Evolutionary conservation across 768 basidiomycete genomes (phyloP).

Genomic region (Pleurotus ostreatus): DNA sequence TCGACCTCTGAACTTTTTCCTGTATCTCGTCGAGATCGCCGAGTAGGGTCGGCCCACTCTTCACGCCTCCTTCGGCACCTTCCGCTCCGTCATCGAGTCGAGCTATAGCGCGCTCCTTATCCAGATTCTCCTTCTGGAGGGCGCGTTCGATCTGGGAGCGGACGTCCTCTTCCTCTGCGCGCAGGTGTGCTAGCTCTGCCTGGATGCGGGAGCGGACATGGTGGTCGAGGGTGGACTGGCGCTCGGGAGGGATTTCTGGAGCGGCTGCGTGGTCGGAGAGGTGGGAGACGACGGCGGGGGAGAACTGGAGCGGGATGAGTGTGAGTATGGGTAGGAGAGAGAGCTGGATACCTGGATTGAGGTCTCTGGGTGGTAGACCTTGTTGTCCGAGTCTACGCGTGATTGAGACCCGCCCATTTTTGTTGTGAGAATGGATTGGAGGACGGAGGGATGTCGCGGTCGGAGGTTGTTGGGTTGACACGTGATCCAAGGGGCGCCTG

Average conservation of each 20-base stretch:
- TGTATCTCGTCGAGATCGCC: constrained; percentile 76
- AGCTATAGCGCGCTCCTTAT: constrained; percentile 63
- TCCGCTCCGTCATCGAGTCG: no score
- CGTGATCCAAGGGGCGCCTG: no score
- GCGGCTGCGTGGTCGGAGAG: constrained; percentile 64
- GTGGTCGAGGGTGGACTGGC: constrained; percentile 70
- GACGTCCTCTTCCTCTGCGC: constrained; percentile 65
- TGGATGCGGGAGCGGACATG: constrained; percentile 72
- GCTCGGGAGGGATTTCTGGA: constrained; percentile 56
- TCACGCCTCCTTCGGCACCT: constrained; percentile 35
- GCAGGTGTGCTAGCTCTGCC: constrained; percentile 61
- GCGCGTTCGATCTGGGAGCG: constrained; percentile 71
- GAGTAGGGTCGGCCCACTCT: constrained; percentile 57
- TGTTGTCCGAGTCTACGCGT: not conserved
- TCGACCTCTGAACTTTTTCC: constrained; percentile 68
- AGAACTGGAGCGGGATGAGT: constrained; percentile 58
- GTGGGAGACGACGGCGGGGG: constrained; percentile 77
- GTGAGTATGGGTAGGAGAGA: not conserved
- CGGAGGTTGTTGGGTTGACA: no score
- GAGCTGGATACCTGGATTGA: not conserved
- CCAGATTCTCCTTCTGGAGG: constrained; percentile 85
- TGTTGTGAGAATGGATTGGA: no score
- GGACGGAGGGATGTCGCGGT: no score
- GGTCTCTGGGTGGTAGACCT: not conserved
- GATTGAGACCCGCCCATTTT: not conserved